Base-by-base conservation (phyloP, 495 filamentous ascomycete genomes). In the Xylaria cubensis region DNA sequence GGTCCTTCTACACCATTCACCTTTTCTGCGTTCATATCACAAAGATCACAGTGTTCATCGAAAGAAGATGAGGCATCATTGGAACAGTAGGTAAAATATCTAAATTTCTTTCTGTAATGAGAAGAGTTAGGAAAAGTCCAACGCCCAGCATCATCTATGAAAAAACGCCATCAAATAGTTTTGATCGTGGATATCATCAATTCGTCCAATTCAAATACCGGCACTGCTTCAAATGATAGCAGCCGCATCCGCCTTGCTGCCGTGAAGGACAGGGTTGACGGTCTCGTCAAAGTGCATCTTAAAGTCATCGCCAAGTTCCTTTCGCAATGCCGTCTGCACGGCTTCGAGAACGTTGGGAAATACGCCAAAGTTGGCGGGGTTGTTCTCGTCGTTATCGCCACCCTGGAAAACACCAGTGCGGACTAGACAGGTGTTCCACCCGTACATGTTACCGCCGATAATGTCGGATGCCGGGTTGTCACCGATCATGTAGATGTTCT, bases 321-420 rank as follows among this genome's bases (percentile, higher is more conserved):
- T 92, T 83, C 97, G 87, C 83, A 97, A 93, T 76, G 97, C 95
- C 86, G 97, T 92, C 80, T 97, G 95, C 76, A 98, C 95, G 75
- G 97, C 97, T 73, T 92, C 87, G 51, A 93, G 90, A 77, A 98
- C 95, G 72, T 90, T 89, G 67, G 83, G 79, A 85, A 93, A 98
- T 64, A 99, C 88, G 42, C 96, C 96, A 81, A 97, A 91, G 81
- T 93, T 93, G 71, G 96, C 95, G 17, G 96, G 96, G 80, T 98
- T 94, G 74, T 95, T 94, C 83, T 98, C 96, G 80, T 99, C 97
- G 58, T 90, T 88, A 70, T 92, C 90, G 24, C 97, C 84, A 41
- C 84, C 81, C 63, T 83, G 79, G 76, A 83, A 86, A 13, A 87
- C 84, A 68, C 87, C 86, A 0, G 85, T 81, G 32, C 92, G 90